Evolutionary conservation across 2,329 filamentous ascomycete genomes (phyloP).

Genomic region (Balansia obtecta): DNA sequence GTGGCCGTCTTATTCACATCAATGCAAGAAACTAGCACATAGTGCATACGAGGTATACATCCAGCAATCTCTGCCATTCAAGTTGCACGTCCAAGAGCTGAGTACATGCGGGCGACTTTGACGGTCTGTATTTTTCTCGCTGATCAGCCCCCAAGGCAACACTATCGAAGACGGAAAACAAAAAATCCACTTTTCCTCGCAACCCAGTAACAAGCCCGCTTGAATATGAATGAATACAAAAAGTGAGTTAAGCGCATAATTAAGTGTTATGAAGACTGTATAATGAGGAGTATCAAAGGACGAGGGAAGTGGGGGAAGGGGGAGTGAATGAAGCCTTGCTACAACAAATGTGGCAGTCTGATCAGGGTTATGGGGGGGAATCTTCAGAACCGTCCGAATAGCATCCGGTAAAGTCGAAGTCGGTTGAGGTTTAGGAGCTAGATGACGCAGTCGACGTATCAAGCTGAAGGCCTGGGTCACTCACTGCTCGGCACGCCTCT

Average conservation of each 20-base stretch:
- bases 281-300: neutral
- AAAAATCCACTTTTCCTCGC: slow-evolving; percentile 5
- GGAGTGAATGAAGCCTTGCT: neutral
- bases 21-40: neutral
- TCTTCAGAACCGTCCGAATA: slow-evolving; percentile 7
- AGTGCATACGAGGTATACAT: neutral
- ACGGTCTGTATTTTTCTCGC: neutral
- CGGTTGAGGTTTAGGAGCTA: neutral
- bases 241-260: slow-evolving; percentile 12
- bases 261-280: slow-evolving; percentile 18
- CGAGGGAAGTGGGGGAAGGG: neutral
- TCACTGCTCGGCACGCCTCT: neutral
- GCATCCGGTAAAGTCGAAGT: neutral
- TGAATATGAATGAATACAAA: slow-evolving; percentile 23
- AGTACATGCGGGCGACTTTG: slow-evolving; percentile 12
- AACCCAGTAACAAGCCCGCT: slow-evolving; percentile 23
- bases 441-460: slow-evolving; percentile 3
- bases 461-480: neutral
- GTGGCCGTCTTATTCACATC: neutral
- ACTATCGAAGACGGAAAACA: neutral
- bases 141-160: slow-evolving; percentile 1
- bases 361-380: neutral
- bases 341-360: slow-evolving; percentile 1
- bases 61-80: neutral
- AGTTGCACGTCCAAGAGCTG: slow-evolving; percentile 21